phyloP scores from a whole-genome alignment of 2,329 filamentous ascomycete species.

The Exophiala mesophila region DNA sequence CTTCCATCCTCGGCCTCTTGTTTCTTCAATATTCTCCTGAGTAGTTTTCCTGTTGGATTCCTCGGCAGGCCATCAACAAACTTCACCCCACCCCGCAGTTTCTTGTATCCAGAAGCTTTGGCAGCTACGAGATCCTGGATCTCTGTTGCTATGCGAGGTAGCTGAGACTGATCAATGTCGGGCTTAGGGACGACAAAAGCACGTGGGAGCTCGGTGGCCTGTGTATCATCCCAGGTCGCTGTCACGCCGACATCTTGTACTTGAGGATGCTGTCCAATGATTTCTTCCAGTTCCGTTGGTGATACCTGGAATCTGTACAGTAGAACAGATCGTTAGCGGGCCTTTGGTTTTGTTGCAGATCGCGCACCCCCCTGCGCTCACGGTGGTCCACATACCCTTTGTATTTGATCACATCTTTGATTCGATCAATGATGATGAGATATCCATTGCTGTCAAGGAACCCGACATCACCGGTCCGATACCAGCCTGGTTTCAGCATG shows the following conservation, averaged over 20 bases:
- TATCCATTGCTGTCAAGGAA: constrained; percentile 71
- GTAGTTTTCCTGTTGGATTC: constrained; percentile 68
- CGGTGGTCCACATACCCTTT: constrained; percentile 47
- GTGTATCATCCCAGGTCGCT: constrained; percentile 43
- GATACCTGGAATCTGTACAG: constrained; percentile 63
- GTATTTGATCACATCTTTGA: constrained; percentile 61
- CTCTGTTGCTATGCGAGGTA: constrained; percentile 44
- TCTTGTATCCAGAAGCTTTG: constrained; percentile 43
- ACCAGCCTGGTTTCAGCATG: constrained; percentile 55
- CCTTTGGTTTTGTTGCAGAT: too few relatives aligned
- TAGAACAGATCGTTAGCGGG: too few relatives aligned
- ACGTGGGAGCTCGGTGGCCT: constrained; percentile 60
- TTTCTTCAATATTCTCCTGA: constrained; percentile 48
- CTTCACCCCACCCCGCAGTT: constrained; percentile 40
- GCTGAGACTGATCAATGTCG: constrained; percentile 37
- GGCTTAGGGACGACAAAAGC: constrained; percentile 57
- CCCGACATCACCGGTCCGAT: constrained; percentile 83
- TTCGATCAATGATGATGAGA: constrained; percentile 81
- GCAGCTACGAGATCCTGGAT: constrained; percentile 40
- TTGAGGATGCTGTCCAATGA: constrained; percentile 45
- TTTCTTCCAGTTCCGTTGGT: constrained; percentile 60
- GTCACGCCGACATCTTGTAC: constrained; percentile 59
- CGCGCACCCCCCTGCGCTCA: too few relatives aligned
- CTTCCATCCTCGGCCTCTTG: constrained; percentile 24
- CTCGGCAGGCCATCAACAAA: constrained; percentile 56